phyloP scores from a whole-genome alignment of 495 filamentous ascomycete genomes.

The Penicillium cosmopolitanum region DNA sequence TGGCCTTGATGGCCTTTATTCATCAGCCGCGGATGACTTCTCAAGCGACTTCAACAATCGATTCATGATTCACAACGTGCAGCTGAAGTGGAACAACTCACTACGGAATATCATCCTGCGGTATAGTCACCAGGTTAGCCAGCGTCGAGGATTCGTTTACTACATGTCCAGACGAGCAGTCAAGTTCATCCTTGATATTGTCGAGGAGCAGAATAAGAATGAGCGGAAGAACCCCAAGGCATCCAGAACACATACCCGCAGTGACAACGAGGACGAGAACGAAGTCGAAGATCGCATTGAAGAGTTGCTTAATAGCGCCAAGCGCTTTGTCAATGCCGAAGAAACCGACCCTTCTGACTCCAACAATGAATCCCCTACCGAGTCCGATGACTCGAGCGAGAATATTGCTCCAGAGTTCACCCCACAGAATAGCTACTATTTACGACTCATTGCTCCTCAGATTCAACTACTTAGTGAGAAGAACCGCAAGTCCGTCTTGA shows the following conservation, averaged over 20 bases:
- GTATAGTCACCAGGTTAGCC: constrained; percentile 96
- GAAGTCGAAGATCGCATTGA: constrained; percentile 85
- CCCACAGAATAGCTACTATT: constrained; percentile 91
- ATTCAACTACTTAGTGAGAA: constrained; percentile 98
- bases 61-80: constrained; percentile 96
- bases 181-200: constrained; percentile 97
- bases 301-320: constrained; percentile 81
- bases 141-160: constrained; percentile 94
- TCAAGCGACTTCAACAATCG: constrained; percentile 96
- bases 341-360: constrained; percentile 50
- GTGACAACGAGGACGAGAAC: constrained; percentile 58
- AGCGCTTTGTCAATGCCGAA: constrained; percentile 79
- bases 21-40: constrained; percentile 61
- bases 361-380: constrained; percentile 27
- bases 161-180: constrained; percentile 95
- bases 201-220: constrained; percentile 82
- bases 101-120: constrained; percentile 94
- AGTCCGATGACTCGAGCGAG: constrained; percentile 63
- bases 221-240: constrained; percentile 52
- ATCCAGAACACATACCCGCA: constrained; percentile 30
- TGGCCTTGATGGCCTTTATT: constrained; percentile 45
- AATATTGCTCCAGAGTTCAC: constrained; percentile 88
- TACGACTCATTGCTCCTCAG: constrained; percentile 93
- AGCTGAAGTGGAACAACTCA: constrained; percentile 98
- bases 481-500: constrained; percentile 86